Evolutionary conservation across 495 filamentous ascomycete species (phyloP), one percentile per base, ranked within the genome.

Genomic region (Lophiostoma macrostomum): DNA sequence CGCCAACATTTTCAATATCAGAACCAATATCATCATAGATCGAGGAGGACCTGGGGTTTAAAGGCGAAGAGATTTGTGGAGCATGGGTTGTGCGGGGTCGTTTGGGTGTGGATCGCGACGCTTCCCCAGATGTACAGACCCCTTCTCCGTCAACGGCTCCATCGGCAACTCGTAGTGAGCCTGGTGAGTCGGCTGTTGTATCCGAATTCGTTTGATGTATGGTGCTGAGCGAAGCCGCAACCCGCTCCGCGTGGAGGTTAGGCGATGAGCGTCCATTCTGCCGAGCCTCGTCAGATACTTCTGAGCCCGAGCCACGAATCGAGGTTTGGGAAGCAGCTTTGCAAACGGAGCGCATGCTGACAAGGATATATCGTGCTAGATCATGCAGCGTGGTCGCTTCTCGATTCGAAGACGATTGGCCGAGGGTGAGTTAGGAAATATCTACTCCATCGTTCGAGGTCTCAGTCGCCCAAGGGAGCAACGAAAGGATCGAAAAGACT

Each of bases 231-330:
- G 42, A 11, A 14, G 35, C 53, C 4, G 43, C 43, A 11, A 32
- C 49, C 14, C 31, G 38, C 36, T 58, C 60, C 10, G 53, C 48
- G 24, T 37, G 20, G 1, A 58, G 36, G 14, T 23, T 46, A 5
- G 40, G 41, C 4, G 49, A 16, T 7, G 44, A 40, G 18, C 53
- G 31, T 8, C 54, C 54, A 36, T 24, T 47, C 37, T 63, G 60
- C 30, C 58, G 40, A 13, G 35, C 25, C 23, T 54, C 44, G 23
- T 25, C 27, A 5, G 12, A 12, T 12, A 43, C 42, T 18, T 29
- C 47, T 25, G 13, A 36, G 4, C 18, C 36, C 10, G 35, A 35
- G n/a, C 11, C 24, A 5, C 32, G 12, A 13, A 13, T 38, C n/a
- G 12, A 13, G 20, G 51, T 23, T n/a, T 11, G 53, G 20, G 59